phyloP scores from a whole-genome alignment of 192 early-diverging fungal species.

The Spizellomyces punctatus region DNA sequence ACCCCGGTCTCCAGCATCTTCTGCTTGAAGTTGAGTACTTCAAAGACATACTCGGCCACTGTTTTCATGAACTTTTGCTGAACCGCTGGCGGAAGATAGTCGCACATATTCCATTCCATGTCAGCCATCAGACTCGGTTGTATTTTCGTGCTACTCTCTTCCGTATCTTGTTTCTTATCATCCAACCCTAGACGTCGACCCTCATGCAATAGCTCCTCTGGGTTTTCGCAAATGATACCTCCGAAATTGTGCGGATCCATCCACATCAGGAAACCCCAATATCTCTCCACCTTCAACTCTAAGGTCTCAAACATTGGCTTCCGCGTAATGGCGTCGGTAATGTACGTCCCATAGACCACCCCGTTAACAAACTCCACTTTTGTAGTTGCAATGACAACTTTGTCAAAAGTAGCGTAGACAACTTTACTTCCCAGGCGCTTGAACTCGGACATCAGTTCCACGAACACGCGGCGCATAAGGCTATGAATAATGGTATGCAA shows the following conservation, averaged over 20 bases:
- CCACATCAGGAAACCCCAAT: slow-evolving; percentile 87
- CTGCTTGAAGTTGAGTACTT: slow-evolving; percentile 21
- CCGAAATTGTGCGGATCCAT: slow-evolving; percentile 91
- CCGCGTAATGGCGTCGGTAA: slow-evolving; percentile 66
- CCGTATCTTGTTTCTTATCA: background rate
- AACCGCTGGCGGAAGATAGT: slow-evolving; percentile 77
- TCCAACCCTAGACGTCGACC: slow-evolving; percentile 5
- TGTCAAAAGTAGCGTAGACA: slow-evolving; percentile 79
- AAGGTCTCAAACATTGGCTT: slow-evolving; percentile 79
- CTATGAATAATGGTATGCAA: slow-evolving; percentile 76
- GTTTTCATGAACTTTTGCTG: slow-evolving; percentile 72
- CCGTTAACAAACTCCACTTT: slow-evolving; percentile 77
- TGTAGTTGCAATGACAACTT: slow-evolving; percentile 77
- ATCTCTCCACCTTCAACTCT: slow-evolving; percentile 66
- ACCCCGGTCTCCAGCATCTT: background rate
- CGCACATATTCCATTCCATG: slow-evolving; percentile 90
- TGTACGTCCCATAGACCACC: slow-evolving; percentile 71
- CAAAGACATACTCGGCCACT: slow-evolving; percentile 67
- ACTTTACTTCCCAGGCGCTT: slow-evolving; percentile 75
- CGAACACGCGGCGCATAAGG: slow-evolving; percentile 88
- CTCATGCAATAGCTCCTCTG: slow-evolving; percentile 23
- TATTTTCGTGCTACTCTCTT: slow-evolving; percentile 22
- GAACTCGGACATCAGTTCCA: slow-evolving; percentile 82
- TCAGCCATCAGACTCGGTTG: slow-evolving; percentile 32
- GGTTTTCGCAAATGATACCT: slow-evolving; percentile 48